phyloP scores from a whole-genome alignment of 176 grass and related monocot species.

The Triticum urartu region DNA sequence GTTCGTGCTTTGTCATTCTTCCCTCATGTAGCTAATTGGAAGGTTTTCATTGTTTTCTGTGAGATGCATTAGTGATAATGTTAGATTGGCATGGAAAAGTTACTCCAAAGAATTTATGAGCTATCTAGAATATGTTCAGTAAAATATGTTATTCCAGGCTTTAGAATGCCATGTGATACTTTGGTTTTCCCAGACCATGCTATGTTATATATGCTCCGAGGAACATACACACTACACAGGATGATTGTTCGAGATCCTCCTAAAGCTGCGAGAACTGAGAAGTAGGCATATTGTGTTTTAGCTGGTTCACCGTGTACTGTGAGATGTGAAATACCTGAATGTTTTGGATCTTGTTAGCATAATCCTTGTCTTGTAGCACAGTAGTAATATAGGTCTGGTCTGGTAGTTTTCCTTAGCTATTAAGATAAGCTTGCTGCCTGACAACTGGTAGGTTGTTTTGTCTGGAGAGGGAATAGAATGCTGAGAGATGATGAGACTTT shows the following conservation, averaged over 20 bases:
- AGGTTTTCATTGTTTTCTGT: neutral
- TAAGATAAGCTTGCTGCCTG: no score
- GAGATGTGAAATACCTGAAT: neutral
- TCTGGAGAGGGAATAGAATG: no score
- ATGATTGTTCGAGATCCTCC: no score
- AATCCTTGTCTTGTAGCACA: no score
- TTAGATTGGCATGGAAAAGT: neutral
- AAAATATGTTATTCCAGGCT: no score
- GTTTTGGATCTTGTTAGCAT: neutral
- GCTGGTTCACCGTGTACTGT: neutral
- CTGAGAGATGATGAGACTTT: no score
- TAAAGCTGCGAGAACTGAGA: neutral
- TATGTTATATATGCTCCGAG: slow-evolving; percentile 7
- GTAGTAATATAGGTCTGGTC: no score
- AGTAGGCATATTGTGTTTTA: neutral
- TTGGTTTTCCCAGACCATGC: neutral
- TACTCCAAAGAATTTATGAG: neutral
- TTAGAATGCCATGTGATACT: neutral
- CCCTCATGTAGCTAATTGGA: neutral
- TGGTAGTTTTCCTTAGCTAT: no score
- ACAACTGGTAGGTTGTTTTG: no score
- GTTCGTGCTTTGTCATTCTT: neutral
- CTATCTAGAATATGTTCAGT: neutral
- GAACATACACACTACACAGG: neutral
- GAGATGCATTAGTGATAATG: neutral